phyloP scores from a whole-genome alignment of 208 protist genomes.

The Leptomonas seymouri region DNA sequence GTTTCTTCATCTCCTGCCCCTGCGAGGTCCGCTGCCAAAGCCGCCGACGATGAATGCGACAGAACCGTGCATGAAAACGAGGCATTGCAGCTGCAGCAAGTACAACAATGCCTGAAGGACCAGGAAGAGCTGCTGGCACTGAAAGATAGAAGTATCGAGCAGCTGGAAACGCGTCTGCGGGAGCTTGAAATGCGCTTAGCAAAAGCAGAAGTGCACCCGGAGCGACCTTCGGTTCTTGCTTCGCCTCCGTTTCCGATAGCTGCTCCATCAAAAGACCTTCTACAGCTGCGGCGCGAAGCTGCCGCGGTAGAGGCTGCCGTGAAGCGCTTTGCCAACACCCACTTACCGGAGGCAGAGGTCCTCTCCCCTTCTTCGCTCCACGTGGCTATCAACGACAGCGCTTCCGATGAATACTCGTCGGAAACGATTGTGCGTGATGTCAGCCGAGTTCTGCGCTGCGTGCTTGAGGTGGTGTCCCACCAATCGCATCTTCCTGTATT shows the following conservation, averaged over 20 bases:
- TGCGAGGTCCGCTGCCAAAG: too few species aligned
- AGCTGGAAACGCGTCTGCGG: constrained; percentile 7
- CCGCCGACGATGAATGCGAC: neutral
- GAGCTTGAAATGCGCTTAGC: constrained; percentile 1
- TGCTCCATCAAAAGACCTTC: neutral
- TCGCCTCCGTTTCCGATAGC: neutral
- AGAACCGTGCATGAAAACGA: neutral
- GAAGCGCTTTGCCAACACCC: neutral
- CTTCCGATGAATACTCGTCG: neutral
- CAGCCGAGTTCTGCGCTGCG: neutral
- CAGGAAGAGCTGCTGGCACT: neutral
- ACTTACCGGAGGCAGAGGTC: neutral
- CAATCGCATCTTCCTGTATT: neutral
- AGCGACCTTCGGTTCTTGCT: too few species aligned
- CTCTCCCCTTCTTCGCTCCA: neutral
- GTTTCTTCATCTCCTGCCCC: neutral
- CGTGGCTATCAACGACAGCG: neutral
- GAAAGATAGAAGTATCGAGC: constrained; percentile 5
- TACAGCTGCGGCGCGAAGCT: neutral
- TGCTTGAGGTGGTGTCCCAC: neutral
- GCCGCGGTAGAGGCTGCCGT: neutral
- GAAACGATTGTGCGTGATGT: neutral
- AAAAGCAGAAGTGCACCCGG: neutral
- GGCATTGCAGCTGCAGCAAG: neutral
- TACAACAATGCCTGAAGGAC: constrained; percentile 11